Evolutionary conservation across 140 eudicot species (phyloP).

Genomic region (Stevia rebaudiana): DNA sequence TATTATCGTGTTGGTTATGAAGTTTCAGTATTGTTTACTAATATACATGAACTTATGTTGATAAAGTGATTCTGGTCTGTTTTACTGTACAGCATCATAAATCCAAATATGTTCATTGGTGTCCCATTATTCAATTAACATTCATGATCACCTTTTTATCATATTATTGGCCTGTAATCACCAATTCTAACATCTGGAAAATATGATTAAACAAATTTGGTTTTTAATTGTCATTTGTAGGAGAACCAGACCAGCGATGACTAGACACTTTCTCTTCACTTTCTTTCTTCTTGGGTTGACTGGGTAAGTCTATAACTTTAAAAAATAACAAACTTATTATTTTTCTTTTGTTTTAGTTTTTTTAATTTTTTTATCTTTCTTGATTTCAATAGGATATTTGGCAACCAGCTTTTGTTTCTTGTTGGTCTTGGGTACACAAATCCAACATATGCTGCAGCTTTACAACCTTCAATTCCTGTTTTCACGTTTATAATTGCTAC

Average conservation of each 20-base stretch:
- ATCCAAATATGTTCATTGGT: neutral
- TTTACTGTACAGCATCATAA: neutral
- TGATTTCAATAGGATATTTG: slow-evolving; percentile 60
- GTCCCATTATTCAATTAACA: neutral
- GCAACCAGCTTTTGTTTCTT: slow-evolving; percentile 94
- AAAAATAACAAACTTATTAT: neutral
- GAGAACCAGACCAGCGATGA: slow-evolving; percentile 68
- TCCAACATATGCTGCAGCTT: slow-evolving; percentile 97
- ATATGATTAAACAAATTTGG: slow-evolving; percentile 13
- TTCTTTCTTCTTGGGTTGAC: slow-evolving; percentile 75
- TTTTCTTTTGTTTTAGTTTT: neutral
- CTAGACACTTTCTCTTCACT: slow-evolving; percentile 45
- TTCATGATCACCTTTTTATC: neutral
- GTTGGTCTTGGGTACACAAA: slow-evolving; percentile 93
- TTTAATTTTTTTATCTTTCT: neutral
- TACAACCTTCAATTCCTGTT: slow-evolving; percentile 94
- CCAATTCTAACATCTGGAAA: slow-evolving; percentile 9
- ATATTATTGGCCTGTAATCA: slow-evolving; percentile 2
- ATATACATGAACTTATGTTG: neutral
- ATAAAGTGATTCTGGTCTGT: slow-evolving; percentile 1
- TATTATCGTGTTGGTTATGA: neutral
- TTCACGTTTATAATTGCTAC: slow-evolving; percentile 80
- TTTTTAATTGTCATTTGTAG: slow-evolving; percentile 36
- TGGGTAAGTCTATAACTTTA: slow-evolving; percentile 54
- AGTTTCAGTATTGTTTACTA: neutral